phyloP scores from a whole-genome alignment of 495 filamentous ascomycete genomes.

The Penicillium silybi region DNA sequence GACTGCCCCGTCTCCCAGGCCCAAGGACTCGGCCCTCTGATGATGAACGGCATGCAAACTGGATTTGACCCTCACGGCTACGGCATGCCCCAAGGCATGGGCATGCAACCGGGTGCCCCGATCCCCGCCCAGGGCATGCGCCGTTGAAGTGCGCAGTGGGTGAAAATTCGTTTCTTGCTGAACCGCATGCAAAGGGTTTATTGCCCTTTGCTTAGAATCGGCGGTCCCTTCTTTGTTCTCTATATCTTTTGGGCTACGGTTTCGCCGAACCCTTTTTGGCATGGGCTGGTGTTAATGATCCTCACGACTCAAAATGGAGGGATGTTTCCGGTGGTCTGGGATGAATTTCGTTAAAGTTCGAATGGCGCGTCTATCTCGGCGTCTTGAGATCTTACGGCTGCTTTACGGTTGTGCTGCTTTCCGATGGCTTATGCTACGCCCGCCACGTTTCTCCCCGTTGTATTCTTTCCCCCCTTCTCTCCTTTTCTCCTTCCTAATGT shows the following conservation, averaged over 20 bases:
- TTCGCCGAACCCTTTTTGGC: slow-evolving; percentile 27
- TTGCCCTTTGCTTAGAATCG: slow-evolving; percentile 21
- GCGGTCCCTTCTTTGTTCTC: slow-evolving; percentile 16
- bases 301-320: slow-evolving; percentile 40
- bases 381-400: slow-evolving; percentile 26
- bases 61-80: slow-evolving; percentile 39
- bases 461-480: slow-evolving; percentile 14
- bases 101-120: slow-evolving; percentile 36
- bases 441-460: slow-evolving; percentile 8
- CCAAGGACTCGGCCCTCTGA: slow-evolving; percentile 70
- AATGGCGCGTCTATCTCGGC: slow-evolving; percentile 32
- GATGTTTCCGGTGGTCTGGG: slow-evolving; percentile 28
- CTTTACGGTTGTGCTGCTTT: slow-evolving; percentile 27
- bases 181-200: slow-evolving; percentile 2
- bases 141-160: slow-evolving; percentile 12
- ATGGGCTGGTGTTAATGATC: slow-evolving; percentile 46
- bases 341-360: slow-evolving; percentile 26
- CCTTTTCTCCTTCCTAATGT: slow-evolving; percentile 9
- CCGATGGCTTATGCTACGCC: slow-evolving; percentile 18
- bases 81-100: slow-evolving; percentile 36
- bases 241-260: slow-evolving; percentile 24
- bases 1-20: slow-evolving; percentile 91
- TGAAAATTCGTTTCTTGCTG: slow-evolving; percentile 6
- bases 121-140: slow-evolving; percentile 42
- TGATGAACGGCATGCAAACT: slow-evolving; percentile 55